phyloP scores from a whole-genome alignment of 495 filamentous ascomycete genomes.

The Penicillium goetzii region DNA sequence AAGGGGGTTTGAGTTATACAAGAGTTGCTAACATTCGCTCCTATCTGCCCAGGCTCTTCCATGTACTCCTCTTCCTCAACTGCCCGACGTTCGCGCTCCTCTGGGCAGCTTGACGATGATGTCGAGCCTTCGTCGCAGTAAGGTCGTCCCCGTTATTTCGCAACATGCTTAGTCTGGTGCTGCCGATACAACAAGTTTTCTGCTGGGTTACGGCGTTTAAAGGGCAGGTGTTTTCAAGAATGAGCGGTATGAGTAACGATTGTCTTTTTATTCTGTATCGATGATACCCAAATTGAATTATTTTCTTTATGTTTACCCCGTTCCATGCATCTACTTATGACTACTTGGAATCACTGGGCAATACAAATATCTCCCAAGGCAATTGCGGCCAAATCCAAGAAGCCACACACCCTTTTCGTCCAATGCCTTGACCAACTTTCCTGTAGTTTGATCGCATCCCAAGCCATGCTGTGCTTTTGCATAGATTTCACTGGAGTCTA shows the following conservation, averaged over 20 bases:
- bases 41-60: constrained; percentile 38
- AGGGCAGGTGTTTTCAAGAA: not conserved
- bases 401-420: too few relatives aligned
- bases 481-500: too few relatives aligned
- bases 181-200: not conserved
- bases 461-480: too few relatives aligned
- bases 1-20: not conserved
- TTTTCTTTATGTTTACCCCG: not conserved
- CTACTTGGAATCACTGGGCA: not conserved
- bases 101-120: constrained; percentile 17
- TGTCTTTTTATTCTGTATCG: not conserved
- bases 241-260: not conserved
- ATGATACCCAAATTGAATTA: constrained; percentile 5
- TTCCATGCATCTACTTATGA: not conserved
- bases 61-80: constrained; percentile 50
- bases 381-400: too few relatives aligned
- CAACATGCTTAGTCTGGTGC: not conserved
- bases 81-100: constrained; percentile 31
- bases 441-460: too few relatives aligned
- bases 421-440: too few relatives aligned
- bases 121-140: not conserved
- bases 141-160: not conserved
- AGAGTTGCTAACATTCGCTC: not conserved
- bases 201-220: not conserved
- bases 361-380: too few relatives aligned